These are phyloP conservation scores for Ensete ventricosum DNA, from an alignment of 176 grass and related monocot species.

Conservation along the genomic window DNA sequence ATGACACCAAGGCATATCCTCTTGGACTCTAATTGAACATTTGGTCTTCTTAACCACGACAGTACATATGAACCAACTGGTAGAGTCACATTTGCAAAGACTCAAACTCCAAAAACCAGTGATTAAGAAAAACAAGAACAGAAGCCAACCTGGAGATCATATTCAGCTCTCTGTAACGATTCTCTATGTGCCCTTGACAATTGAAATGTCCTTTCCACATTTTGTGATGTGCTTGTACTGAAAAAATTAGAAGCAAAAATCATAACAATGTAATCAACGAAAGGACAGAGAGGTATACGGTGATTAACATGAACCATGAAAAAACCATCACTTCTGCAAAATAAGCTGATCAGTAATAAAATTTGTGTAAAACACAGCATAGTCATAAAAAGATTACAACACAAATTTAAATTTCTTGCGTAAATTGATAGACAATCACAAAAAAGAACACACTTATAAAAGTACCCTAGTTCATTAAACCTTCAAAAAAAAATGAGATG, in stretches of 20 bases:
- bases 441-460: too few species aligned
- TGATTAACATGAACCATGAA: not conserved
- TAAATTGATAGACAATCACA: too few species aligned
- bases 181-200: constrained; percentile 56
- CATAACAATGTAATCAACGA: not conserved
- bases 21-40: too few species aligned
- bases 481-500: too few species aligned
- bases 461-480: too few species aligned
- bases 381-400: too few species aligned
- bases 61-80: not conserved
- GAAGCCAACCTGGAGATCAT: constrained; percentile 60
- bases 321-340: too few species aligned
- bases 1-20: too few species aligned
- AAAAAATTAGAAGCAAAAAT: constrained; percentile 26
- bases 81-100: too few species aligned
- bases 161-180: constrained; percentile 44
- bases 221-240: constrained; percentile 49
- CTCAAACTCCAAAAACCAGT: not conserved
- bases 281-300: not conserved
- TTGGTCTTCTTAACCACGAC: not conserved
- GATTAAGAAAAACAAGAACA: constrained; percentile 6
- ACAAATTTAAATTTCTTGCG: too few species aligned
- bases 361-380: too few species aligned
- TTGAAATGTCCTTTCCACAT: constrained; percentile 43
- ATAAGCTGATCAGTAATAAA: too few species aligned